Conservation (phyloP, 306 rosid species). For the Macrotyloma uniflorum region DNA sequence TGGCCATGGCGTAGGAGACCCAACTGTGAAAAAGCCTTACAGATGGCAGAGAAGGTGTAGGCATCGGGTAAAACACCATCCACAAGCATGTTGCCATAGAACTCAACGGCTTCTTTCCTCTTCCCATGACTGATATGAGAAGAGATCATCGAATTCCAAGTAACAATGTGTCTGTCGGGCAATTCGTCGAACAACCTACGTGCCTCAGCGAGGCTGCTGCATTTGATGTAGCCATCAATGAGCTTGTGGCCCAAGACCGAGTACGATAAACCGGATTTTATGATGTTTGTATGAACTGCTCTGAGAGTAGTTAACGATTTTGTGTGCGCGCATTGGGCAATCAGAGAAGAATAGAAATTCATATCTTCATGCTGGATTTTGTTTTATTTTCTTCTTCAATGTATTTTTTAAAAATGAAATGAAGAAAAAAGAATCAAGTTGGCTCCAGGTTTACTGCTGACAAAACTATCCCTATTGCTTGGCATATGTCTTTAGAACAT, state of each 20-base stretch:
- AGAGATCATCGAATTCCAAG: constrained; percentile 69
- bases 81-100: constrained; percentile 52
- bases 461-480: not conserved
- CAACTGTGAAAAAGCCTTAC: constrained; percentile 62
- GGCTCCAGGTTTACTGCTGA: not conserved
- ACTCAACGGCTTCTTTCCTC: constrained; percentile 54
- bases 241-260: constrained; percentile 53
- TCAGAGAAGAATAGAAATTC: constrained; percentile 51
- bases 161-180: constrained; percentile 52
- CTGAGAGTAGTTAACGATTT: constrained; percentile 45
- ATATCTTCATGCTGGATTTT: constrained; percentile 24
- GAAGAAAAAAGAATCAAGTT: not conserved
- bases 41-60: constrained; percentile 61
- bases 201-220: constrained; percentile 52
- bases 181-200: constrained; percentile 66
- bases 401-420: not conserved
- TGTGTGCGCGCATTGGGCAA: constrained; percentile 44
- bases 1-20: constrained; percentile 46
- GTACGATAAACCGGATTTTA: constrained; percentile 47
- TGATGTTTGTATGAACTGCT: constrained; percentile 49
- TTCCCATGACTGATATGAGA: constrained; percentile 42
- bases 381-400: not conserved
- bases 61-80: constrained; percentile 69
- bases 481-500: not conserved
- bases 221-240: constrained; percentile 55